Percentiles rank a stretch among this genome's conserved stretches.
Evolutionary conservation across 1,139 yeast genomes (phyloP).

Genomic region (Saccharomycopsis phalli): DNA sequence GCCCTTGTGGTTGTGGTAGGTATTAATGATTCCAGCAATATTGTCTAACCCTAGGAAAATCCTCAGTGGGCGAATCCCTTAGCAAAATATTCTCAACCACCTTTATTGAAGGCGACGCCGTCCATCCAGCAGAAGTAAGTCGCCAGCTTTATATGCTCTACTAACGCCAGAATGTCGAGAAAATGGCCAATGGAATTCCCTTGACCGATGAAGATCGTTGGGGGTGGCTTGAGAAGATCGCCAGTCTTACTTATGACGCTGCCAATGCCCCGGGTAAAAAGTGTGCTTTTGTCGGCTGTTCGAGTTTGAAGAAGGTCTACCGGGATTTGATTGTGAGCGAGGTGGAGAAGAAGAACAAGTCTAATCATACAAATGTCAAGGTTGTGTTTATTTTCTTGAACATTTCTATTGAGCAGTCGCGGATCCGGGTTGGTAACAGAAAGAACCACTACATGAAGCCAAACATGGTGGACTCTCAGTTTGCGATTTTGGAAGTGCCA

Average conservation of each 20-base stretch:
- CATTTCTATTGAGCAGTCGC: slow-evolving; percentile 53
- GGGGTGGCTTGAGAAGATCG: slow-evolving; percentile 67
- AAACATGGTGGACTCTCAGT: slow-evolving; percentile 74
- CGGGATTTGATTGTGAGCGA: slow-evolving; percentile 44
- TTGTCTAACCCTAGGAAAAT: slow-evolving; percentile 8
- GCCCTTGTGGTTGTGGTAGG: slow-evolving; percentile 20
- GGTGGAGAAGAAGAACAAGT: slow-evolving; percentile 24
- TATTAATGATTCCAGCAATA: neutral
- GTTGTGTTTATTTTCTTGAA: slow-evolving; percentile 60
- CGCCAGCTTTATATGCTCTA: neutral
- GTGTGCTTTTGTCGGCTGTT: slow-evolving; percentile 63
- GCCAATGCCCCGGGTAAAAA: slow-evolving; percentile 25
- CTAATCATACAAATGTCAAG: slow-evolving; percentile 30
- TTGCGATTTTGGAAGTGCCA: slow-evolving; percentile 68
- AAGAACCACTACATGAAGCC: slow-evolving; percentile 80
- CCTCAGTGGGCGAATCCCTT: slow-evolving; percentile 10
- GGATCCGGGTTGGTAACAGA: slow-evolving; percentile 51
- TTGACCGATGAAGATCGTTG: slow-evolving; percentile 83
- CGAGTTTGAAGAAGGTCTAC: slow-evolving; percentile 68
- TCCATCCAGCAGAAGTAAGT: slow-evolving; percentile 51
- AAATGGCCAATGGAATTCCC: slow-evolving; percentile 77
- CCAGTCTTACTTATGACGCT: slow-evolving; percentile 32
- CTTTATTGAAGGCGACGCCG: slow-evolving; percentile 76
- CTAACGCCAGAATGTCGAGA: slow-evolving; percentile 45
- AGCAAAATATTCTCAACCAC: slow-evolving; percentile 33